Evolutionary conservation across 2,329 filamentous ascomycete species (phyloP).

Genomic region (Colletotrichum sp.): DNA sequence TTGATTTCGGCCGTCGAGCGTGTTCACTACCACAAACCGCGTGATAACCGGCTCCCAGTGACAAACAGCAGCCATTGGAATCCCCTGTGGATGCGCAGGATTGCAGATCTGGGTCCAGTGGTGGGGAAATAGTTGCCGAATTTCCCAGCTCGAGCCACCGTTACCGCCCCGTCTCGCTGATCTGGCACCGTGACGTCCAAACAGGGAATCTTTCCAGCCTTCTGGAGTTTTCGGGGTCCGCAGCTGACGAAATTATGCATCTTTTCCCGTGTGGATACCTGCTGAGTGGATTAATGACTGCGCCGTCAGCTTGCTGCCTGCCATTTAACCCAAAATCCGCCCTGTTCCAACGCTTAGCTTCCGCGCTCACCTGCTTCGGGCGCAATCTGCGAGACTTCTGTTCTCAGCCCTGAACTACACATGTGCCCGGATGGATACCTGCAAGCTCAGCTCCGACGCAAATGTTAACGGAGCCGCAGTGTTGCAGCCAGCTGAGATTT

Average conservation of each 20-base stretch:
- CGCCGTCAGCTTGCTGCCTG: background rate
- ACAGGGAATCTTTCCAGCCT: background rate
- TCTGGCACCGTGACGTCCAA: background rate
- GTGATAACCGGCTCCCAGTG: background rate
- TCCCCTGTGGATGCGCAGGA: background rate
- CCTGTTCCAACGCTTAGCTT: background rate
- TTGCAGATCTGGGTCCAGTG: background rate
- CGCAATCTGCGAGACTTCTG: background rate
- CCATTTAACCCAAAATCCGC: background rate
- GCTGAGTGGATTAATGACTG: background rate
- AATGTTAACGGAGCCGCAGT: background rate
- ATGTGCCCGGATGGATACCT: background rate
- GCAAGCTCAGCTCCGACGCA: background rate
- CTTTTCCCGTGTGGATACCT: background rate
- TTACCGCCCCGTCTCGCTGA: background rate
- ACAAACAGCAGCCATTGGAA: background rate
- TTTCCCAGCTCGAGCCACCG: background rate
- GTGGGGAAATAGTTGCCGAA: background rate
- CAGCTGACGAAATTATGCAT: conserved; percentile 1
- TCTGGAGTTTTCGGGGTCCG: background rate
- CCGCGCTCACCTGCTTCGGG: background rate
- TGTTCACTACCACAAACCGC: background rate
- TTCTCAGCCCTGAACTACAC: background rate
- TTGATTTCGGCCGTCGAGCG: background rate
- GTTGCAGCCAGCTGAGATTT: background rate